Evolutionary conservation across 23 red algal genomes (phyloP), one percentile per base, ranked within the genome.

Genomic region (Chondrus crispus): DNA sequence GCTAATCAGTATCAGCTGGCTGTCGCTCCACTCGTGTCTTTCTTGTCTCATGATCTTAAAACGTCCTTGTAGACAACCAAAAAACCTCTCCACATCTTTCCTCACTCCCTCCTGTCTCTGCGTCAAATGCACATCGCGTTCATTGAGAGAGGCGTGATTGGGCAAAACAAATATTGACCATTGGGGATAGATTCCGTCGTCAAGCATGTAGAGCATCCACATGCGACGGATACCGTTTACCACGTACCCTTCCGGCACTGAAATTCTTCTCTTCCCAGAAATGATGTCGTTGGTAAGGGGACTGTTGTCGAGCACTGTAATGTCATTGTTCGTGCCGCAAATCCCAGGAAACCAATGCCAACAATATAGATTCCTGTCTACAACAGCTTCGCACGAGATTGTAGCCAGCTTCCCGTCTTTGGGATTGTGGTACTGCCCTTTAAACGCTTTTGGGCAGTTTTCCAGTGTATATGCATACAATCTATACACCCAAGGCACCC

Each of bases 401-500:
- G 1, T 62, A 9, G 77, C 76, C 6, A 84, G 6, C 77, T 93
- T 84, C 0, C 76, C 63, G 22, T 93, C 62, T 63, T 84, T 76
- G 0, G 68, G 19, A 49, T 80, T 90, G 50, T 93, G 37, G 52
- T 29, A 93, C 55, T 84, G 60, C 3, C 77, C 77, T 55, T 82
- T 74, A 12, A 70, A 45, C 60, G 49, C 58, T n/a, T 60, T 44
- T 1, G 89, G 75, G 72, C 75, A 93, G 1, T 84, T 93, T 70
- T 82, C 58, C 58, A 93, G 45, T 83, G 37, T 20, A 75, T 53
- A 47, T 93, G 52, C 76, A 52, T 69, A 48, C 89, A 93, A 35
- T 93, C 48, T 28, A 82, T 35, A 24, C 54, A 49, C 13, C 89
- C 54, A 74, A 64, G 29, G 1, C 2, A 93, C 16, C 89, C 89